Base-by-base conservation (phyloP, 2,329 filamentous ascomycete genomes). In the Knufia petricola region DNA sequence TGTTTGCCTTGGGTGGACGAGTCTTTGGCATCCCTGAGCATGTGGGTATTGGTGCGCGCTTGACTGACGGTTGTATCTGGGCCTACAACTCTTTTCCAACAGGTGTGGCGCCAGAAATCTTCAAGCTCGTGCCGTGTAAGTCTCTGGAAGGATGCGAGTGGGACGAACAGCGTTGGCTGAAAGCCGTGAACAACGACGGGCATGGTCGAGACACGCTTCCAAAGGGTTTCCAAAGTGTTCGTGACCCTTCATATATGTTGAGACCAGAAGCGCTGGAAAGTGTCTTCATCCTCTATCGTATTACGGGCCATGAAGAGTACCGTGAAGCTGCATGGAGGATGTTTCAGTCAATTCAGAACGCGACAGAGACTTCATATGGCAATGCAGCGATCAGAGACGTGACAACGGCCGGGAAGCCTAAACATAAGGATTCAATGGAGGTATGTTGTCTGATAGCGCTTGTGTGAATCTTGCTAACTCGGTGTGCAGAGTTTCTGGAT, bases 181-280 rank as follows among this genome's bases (percentile, higher is more conserved):
- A 81, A 77, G 69, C 79, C 79, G 0, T 46, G 6, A 32, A 23
- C n/a, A 26, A 38, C 19, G 52, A 56, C 15, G 20, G 50, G 3
- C 38, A 55, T 32, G 55, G 52, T 20, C 40, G 52, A 31, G 44
- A 50, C 10, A 45, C 46, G 26, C 53, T 59, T 17, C 46, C 52
- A 10, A 50, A 51, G 31, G 58, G 59, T 8, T 58, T 53, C n/a
- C 20, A 34, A 8, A 48, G 41, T 13, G 40, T 57, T 31, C 43
- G 32, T n/a, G 49, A 49, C 13, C 12, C 50, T 49, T 49, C 48
- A 8, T 60, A 54, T 45, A 75, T 83, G 20, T 69, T 87, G 41
- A 75, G 82, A 52, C 69, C 77, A 0, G 77, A 81, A 60, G 76
- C 76, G 0, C 76, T 81, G 32, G 77, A 81, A 58, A 75, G 72